Evolutionary conservation across 139 green algal genomes (phyloP), one percentile per base, ranked within the genome.

Genomic region (Chlorella vulgaris): DNA sequence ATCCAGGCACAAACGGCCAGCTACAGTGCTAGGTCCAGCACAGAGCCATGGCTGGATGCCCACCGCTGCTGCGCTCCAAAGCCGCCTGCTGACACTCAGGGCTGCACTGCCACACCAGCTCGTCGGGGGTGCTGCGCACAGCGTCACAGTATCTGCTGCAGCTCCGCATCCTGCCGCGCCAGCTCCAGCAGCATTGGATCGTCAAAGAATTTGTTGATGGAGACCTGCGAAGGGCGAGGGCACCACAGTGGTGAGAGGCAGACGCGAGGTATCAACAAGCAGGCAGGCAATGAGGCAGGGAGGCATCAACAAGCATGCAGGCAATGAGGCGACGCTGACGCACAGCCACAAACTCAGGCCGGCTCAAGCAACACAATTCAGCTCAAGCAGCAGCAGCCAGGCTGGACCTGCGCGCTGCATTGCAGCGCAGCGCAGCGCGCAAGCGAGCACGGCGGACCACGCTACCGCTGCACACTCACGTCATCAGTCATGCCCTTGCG

Each of bases 401-500:
- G 47, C 47, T 58, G 47, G 47, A 24, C 47, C 47, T 15, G 13
- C 47, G 13, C 47, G 47, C 47, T 58, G 10, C 47, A 10, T 58
- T 15, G 13, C 10, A 24, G 15, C 47, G 13, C 47, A 58, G 15
- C 47, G 10, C 47, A 10, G 10, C 47, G 15, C 47, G 13, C 47
- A 28, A 28, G 18, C 55, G 22, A 8, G 22, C 55, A 5, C 55
- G 8, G 22, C 18, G 18, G 22, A n/a, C 55, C 18, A 5, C 55
- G 18, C 5, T n/a, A 6, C 7, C 42, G 43, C 28, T 1, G 8
- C 7, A 33, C 8, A 50, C 70, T 94, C 36, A 99, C 97, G 70
- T 99, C 96, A 63, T 99, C 97, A 66, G 86, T 96, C 97, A 99
- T 99, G 80, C 97, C 97, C 88, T 96, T 95, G 47, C 93, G 85